Base-by-base conservation (phyloP, 2,329 filamentous ascomycete genomes). In the Rhinocladiella similis region DNA sequence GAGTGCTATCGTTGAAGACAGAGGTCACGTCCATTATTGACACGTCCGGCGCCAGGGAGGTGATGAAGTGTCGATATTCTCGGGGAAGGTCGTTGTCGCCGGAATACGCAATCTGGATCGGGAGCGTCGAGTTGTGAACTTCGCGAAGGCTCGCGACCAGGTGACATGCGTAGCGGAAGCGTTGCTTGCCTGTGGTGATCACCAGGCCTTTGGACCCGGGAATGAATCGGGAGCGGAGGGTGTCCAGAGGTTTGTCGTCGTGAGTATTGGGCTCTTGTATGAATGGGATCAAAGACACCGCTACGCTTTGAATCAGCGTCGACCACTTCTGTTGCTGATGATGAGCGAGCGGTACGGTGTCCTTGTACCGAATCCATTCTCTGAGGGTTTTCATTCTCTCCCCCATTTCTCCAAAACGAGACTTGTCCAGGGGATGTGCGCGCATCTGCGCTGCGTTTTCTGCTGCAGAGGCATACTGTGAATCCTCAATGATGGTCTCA, bases 41-140 rank as follows among this genome's bases (percentile, higher is more conserved):
- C 46, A 63, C 55, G 38, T 61, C 49, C 3, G 53, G 27, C 12
- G 27, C 60, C 12, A 63, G 42, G 33, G 27, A 41, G 14, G 35
- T 46, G 29, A 58, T 38, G 39, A 49, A 50, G 5, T 53, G 25
- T 18, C 51, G 51, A 51, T 50, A 50, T 9, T 46, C 35, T 25
- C 27, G 6, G 4, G 51, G 51, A 9, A 63, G 55, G 42, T 64
- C 63, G 9, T 50, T 25, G 27, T 64, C 57, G 10, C 63, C 62
- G 5, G 59, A 58, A 43, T 64, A 65, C 2, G 63, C 60, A 27
- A 65, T 63, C 47, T 65, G 56, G 45, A 66, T 63, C 1, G 63
- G 63, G 3, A 66, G 50, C 25, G 48, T 49, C 10, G 58, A 62
- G 2, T 51, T 29, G 25, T 63, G 33, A 5, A 66, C 61, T 13